These are phyloP conservation scores for Apiosordaria backusii DNA, from an alignment of 495 filamentous ascomycete species.

Conservation along the genomic window DNA sequence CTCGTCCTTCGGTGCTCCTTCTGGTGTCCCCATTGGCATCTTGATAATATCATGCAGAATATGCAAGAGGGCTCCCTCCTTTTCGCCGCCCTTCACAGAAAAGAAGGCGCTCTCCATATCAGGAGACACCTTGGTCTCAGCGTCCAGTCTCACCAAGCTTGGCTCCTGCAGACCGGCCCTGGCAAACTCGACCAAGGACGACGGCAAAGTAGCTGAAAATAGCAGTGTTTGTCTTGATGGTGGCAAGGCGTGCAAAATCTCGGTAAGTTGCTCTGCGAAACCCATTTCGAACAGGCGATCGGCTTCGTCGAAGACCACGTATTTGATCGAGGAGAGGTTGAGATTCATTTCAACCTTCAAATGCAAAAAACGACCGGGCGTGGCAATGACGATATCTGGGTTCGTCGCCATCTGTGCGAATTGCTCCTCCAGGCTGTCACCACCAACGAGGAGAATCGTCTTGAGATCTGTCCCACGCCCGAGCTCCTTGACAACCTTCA, in stretches of 20 bases:
- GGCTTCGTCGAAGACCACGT: conserved; percentile 96
- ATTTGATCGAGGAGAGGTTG: conserved; percentile 77
- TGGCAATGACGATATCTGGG: conserved; percentile 94
- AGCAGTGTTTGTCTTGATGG: conserved; percentile 81
- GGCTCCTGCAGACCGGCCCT: conserved; percentile 90
- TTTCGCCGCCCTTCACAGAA: conserved; percentile 83
- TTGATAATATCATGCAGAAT: conserved; percentile 89
- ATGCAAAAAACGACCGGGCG: conserved; percentile 92
- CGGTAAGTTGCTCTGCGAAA: conserved; percentile 85
- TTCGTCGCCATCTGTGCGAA: conserved; percentile 89
- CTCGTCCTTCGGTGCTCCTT: conserved; percentile 40
- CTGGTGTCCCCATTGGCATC: conserved; percentile 75
- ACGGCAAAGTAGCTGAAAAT: conserved; percentile 92
- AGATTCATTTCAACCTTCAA: conserved; percentile 92
- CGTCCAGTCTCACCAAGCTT: conserved; percentile 79
- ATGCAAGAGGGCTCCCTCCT: conserved; percentile 86
- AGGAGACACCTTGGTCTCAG: conserved; percentile 91
- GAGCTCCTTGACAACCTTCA: conserved; percentile 95
- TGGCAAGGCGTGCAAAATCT: conserved; percentile 88
- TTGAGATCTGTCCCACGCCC: conserved; percentile 86
- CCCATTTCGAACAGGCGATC: conserved; percentile 98
- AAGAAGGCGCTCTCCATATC: conserved; percentile 94
- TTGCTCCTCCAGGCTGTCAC: conserved; percentile 94
- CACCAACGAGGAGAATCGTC: conserved; percentile 83
- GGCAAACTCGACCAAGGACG: conserved; percentile 92